Percentiles rank a stretch among this genome's conserved stretches.
phyloP scores from a whole-genome alignment of 495 filamentous ascomycete genomes.

The Aspergillus nidulans region DNA sequence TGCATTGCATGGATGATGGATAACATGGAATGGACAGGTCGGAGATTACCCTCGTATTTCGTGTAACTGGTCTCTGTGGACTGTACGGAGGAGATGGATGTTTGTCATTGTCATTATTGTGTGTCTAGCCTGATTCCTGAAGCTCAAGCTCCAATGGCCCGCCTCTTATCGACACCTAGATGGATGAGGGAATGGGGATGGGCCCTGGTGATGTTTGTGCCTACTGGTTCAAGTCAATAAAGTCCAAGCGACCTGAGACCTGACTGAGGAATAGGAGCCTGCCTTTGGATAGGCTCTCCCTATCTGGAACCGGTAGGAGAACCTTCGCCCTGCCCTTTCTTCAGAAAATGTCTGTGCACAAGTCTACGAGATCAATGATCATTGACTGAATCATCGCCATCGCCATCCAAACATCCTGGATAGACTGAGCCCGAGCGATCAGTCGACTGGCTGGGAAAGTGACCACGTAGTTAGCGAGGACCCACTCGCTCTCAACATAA shows the following conservation, averaged over 20 bases:
- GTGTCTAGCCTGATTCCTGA: no score
- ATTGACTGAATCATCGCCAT: not conserved
- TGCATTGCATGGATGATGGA: not conserved
- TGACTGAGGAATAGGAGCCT: no score
- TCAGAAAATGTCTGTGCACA: not conserved
- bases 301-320: not conserved
- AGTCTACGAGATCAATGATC: not conserved
- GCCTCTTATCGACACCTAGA: no score
- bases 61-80: not conserved
- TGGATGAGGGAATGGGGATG: no score
- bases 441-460: constrained; percentile 20
- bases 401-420: not conserved
- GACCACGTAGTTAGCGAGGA: constrained; percentile 16
- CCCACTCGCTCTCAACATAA: not conserved
- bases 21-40: not conserved
- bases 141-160: no score
- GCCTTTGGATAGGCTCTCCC: not conserved
- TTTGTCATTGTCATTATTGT: no score
- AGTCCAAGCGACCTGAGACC: no score
- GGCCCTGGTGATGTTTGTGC: no score
- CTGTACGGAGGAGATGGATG: no score
- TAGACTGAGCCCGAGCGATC: not conserved
- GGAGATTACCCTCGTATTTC: not conserved
- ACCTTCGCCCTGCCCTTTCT: not conserved
- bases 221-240: no score